These are phyloP conservation scores for Rhodamnia rubescens DNA, from an alignment of 345 rosid genomes.

Conservation along the genomic window DNA sequence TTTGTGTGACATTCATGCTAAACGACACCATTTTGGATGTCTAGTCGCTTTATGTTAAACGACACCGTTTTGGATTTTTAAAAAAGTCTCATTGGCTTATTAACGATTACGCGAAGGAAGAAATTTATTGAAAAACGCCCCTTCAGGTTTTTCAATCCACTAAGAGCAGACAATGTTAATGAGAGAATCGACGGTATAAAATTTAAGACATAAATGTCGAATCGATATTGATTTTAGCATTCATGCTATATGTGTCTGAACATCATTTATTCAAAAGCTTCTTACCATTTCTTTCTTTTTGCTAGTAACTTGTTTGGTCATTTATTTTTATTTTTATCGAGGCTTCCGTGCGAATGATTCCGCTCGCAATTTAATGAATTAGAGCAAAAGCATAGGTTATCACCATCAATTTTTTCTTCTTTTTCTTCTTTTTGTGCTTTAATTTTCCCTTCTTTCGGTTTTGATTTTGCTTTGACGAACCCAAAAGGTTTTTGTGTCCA, in stretches of 20 bases:
- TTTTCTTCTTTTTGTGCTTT: background rate
- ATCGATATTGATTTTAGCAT: accelerated
- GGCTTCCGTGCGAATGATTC: background rate
- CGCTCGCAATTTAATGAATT: background rate
- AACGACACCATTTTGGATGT: too few species aligned
- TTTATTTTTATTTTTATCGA: background rate
- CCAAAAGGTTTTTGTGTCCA: background rate
- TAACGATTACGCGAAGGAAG: background rate
- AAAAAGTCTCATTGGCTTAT: too few species aligned
- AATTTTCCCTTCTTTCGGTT: background rate
- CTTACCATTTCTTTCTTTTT: background rate
- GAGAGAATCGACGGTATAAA: background rate
- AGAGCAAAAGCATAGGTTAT: background rate
- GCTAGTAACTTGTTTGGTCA: too few species aligned
- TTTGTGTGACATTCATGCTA: too few species aligned
- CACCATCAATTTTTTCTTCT: background rate
- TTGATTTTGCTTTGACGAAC: background rate
- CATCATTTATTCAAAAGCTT: background rate
- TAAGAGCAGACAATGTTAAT: background rate
- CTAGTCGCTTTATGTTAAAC: too few species aligned
- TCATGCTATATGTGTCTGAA: accelerated
- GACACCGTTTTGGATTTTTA: too few species aligned
- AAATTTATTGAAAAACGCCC: background rate
- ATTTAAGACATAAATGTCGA: too few species aligned
- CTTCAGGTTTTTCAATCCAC: background rate